phyloP scores from a whole-genome alignment of 352 stramenopile genomes.

The Pythium aristosporum region DNA sequence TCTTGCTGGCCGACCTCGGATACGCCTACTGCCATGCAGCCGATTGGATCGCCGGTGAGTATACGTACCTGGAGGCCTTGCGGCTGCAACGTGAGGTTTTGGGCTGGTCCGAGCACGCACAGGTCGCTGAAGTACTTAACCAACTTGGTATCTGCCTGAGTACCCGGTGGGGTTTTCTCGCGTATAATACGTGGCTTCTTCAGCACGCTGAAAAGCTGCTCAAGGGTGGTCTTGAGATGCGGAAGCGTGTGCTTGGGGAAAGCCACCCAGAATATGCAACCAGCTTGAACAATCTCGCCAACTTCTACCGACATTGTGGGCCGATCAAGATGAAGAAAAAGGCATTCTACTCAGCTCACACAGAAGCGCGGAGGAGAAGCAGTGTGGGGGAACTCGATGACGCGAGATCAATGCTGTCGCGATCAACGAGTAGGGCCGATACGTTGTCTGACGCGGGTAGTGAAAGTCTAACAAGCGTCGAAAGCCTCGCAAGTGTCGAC shows the following conservation, averaged over 20 bases:
- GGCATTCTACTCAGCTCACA: background rate
- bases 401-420: conserved; percentile 13
- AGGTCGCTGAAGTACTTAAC: conserved; percentile 81
- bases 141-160: conserved; percentile 79
- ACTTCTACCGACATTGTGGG: conserved; percentile 81
- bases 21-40: conserved; percentile 79
- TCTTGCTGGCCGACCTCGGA: conserved; percentile 72
- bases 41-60: conserved; percentile 74
- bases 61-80: conserved; percentile 75
- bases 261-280: conserved; percentile 80
- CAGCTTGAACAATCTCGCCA: conserved; percentile 81
- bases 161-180: conserved; percentile 63
- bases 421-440: conserved; percentile 20
- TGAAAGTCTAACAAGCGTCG: conserved; percentile 20
- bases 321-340: conserved; percentile 24
- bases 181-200: conserved; percentile 77
- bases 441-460: conserved; percentile 15
- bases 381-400: conserved; percentile 24
- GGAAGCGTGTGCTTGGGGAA: conserved; percentile 66
- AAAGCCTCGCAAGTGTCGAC: conserved; percentile 16
- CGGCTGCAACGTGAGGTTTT: conserved; percentile 78
- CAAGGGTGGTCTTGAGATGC: conserved; percentile 71
- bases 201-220: conserved; percentile 68
- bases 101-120: conserved; percentile 68
- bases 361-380: conserved; percentile 15